Evolutionary conservation across 306 rosid species (phyloP), one percentile per base, ranked within the genome.

Genomic region (Trifolium dubium): DNA sequence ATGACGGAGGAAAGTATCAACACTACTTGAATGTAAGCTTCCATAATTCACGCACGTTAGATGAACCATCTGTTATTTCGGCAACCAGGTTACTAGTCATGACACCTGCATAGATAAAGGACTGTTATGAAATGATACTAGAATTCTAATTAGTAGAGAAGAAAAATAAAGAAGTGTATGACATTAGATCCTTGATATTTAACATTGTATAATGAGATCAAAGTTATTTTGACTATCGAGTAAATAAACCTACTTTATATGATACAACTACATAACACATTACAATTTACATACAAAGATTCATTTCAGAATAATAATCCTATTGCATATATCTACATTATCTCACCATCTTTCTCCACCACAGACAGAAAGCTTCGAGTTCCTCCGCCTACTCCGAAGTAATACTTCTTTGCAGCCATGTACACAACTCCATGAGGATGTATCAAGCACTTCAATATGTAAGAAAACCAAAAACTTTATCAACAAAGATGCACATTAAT

Each of bases 361-460:
- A 88, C 71, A 3, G 94, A 89, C 35, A 91, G 83, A 76, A 93
- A 93, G 50, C 81, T 85, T 3, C 96, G 89, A 35, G 80, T 79
- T 71, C 97, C 98, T 50, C 98, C 98, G 7, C 98, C 98, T 8
- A 93, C 98, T 72, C 98, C 97, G 83, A 93, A 93, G 86, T 91
- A 93, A 86, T 94, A 85, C 84, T 94, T 94, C 86, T 94, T 94
- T 40, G 90, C 98, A 2, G 98, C 94, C 90, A 94, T 70, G 81
- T 94, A 94, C 30, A 85, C 90, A 41, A 80, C 78, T 49, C 92
- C 98, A 77, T 82, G 72, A 39, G 87, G 89, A 78, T 66, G 71
- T 54, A 65, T 77, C 81, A 88, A 70, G 77, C 50, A 44, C 50
- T 58, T 54, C 47, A 47, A 65, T 54, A 63, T 59, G 59, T 73